Conservation (phyloP, 306 rosid genomes). For the Trifolium repens region DNA sequence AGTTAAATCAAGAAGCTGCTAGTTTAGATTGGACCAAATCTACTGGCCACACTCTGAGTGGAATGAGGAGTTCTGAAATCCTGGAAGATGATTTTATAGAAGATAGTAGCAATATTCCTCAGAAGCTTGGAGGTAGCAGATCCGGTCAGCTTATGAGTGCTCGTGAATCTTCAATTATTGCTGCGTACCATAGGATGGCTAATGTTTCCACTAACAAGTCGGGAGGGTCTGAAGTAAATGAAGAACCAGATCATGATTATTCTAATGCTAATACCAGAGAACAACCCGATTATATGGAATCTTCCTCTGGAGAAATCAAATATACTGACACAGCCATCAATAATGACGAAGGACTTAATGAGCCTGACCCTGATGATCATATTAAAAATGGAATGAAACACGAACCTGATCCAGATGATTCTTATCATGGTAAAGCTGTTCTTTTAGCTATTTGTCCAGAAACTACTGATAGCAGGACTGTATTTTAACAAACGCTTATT, state of each 20-base stretch:
- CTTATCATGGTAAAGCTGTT: slow-evolving; percentile 41
- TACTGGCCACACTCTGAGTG: slow-evolving; percentile 72
- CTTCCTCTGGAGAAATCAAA: slow-evolving; percentile 40
- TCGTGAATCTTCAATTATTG: slow-evolving; percentile 75
- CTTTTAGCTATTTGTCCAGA: slow-evolving; percentile 37
- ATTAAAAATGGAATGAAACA: slow-evolving; percentile 44
- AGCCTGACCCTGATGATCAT: slow-evolving; percentile 64
- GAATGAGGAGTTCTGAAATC: slow-evolving; percentile 54
- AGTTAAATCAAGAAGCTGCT: slow-evolving; percentile 90
- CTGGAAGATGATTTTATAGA: slow-evolving; percentile 53
- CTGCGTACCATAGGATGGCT: slow-evolving; percentile 71
- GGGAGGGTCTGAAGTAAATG: slow-evolving; percentile 48
- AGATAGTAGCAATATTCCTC: slow-evolving; percentile 52
- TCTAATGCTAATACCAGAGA: slow-evolving; percentile 37
- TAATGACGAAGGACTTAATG: slow-evolving; percentile 45
- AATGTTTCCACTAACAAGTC: slow-evolving; percentile 48
- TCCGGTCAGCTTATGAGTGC: slow-evolving; percentile 59
- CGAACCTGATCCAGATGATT: slow-evolving; percentile 73
- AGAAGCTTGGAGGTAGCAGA: slow-evolving; percentile 80
- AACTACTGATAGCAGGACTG: slow-evolving; percentile 32
- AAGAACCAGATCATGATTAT: slow-evolving; percentile 59
- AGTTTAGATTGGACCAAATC: slow-evolving; percentile 95
- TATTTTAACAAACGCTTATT: slow-evolving; percentile 31
- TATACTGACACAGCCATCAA: slow-evolving; percentile 36
- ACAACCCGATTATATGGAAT: slow-evolving; percentile 41